Evolutionary conservation across 352 stramenopile species (phyloP).

Genomic region (Pythium utonaiense): DNA sequence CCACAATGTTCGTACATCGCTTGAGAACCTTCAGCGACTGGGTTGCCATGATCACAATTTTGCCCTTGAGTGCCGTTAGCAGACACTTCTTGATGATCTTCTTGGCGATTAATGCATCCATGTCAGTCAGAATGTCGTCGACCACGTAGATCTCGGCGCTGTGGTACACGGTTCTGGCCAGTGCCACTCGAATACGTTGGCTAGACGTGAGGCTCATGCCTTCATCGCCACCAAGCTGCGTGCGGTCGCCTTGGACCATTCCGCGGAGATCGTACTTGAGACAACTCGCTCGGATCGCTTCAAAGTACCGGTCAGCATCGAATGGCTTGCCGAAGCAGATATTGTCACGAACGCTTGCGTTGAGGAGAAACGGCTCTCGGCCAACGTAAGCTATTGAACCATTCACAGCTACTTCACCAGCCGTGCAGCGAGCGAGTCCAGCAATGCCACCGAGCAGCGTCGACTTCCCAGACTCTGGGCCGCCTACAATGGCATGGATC

Average conservation of each 20-base stretch:
- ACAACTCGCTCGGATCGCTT: constrained; percentile 45
- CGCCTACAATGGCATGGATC: constrained; percentile 58
- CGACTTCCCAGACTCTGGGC: constrained; percentile 64
- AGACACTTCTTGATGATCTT: constrained; percentile 88
- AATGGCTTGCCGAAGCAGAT: constrained; percentile 91
- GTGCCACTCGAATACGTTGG: constrained; percentile 85
- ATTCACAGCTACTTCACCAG: constrained; percentile 53
- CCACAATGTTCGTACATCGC: constrained; percentile 56
- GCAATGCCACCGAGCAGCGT: constrained; percentile 63
- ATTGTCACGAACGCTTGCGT: constrained; percentile 94
- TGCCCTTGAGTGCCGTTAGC: constrained; percentile 48
- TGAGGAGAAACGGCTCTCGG: constrained; percentile 96
- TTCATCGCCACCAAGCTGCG: constrained; percentile 93
- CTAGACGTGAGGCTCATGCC: constrained; percentile 94
- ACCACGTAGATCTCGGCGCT: constrained; percentile 89
- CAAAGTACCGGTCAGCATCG: constrained; percentile 51
- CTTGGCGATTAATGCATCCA: constrained; percentile 93
- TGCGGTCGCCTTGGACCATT: constrained; percentile 86
- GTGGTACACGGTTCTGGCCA: constrained; percentile 80
- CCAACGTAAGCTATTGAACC: constrained; percentile 92
- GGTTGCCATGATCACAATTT: constrained; percentile 85
- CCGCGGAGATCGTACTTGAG: constrained; percentile 51
- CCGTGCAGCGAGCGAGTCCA: constrained; percentile 51
- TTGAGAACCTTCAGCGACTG: constrained; percentile 59
- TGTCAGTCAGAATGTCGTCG: constrained; percentile 92